Base-by-base conservation (phyloP, 1,284 basidiomycete species). In the Cryptococcus sp. region DNA sequence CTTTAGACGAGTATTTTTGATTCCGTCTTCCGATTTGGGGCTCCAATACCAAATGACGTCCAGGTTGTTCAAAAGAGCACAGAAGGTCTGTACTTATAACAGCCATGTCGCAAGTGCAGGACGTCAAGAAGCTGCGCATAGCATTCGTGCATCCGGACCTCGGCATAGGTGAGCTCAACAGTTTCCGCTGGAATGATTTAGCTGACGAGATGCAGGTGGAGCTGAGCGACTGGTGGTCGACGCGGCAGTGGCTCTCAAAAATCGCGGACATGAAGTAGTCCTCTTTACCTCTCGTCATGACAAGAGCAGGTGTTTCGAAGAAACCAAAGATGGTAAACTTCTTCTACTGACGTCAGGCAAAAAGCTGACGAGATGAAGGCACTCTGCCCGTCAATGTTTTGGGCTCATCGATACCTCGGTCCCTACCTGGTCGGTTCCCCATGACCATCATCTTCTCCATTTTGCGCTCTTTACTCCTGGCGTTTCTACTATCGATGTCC, bases 191-290 rank as follows among this genome's bases (percentile, higher is more conserved):
- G 24, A 25, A 22, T 11, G 19, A 4, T 25, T 10, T 18, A 7
- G 22, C 23, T 49, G 34, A 43, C 19, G 9, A 34, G 16, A 7
- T 21, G 14, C 61, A 94, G 92, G 92, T 60, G 94, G 94, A 13
- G 94, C 94, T 1, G 94, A 98, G 74, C 81, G 92, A 42, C 81
- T 98, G 9, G 85, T 98, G 1, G 92, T 98, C n/a, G 94, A 98
- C 72, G 91, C 92, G 16, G 93, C 94, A 0, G 78, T 94, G 0
- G 86, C 89, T 1, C 78, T 98, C 14, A 87, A 97, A 71, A 78
- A 81, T 10, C 80, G 85, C 3, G 94, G 93, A 0, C 92, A 98
- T 70, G 77, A 81, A 0, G 88, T 98, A n/a, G 82, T 86, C 64
- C 84, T 98, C 46, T 96, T 93, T 74, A 98, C 96, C 1, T 94